These are phyloP conservation scores for Eudorina sp. DNA, from an alignment of 139 green algal species.

Conservation along the genomic window DNA sequence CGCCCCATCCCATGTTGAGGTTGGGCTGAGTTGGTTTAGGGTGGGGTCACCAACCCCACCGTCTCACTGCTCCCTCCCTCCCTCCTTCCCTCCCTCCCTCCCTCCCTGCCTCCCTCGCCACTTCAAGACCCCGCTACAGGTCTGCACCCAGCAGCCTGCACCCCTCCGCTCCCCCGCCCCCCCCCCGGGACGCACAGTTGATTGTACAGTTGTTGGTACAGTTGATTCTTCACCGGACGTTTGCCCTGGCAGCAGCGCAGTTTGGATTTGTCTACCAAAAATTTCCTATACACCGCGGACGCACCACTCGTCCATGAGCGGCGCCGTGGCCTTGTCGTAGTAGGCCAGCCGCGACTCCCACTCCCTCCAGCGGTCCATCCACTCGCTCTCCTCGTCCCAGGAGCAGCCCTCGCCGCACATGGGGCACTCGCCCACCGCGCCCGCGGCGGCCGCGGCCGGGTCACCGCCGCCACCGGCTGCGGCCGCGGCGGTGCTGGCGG, in stretches of 20 bases:
- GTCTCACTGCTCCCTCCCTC: too few relatives aligned
- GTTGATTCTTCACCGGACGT: background rate
- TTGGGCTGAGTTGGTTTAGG: too few relatives aligned
- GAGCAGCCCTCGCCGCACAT: conserved; percentile 63
- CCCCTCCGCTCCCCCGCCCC: too few relatives aligned
- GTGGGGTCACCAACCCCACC: too few relatives aligned
- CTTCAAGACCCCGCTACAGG: too few relatives aligned
- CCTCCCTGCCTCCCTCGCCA: too few relatives aligned
- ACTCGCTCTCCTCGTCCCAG: conserved; percentile 73
- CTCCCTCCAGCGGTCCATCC: conserved; percentile 64
- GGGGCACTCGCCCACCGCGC: conserved; percentile 48
- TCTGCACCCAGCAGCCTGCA: background rate
- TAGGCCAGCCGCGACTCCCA: conserved; percentile 68
- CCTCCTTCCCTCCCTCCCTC: too few relatives aligned
- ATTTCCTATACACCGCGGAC: background rate
- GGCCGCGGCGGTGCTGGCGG: background rate
- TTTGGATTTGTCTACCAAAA: too few relatives aligned
- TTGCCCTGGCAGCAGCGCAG: too few relatives aligned
- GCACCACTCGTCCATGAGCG: conserved; percentile 70
- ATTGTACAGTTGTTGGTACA: background rate
- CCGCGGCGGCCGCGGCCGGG: background rate
- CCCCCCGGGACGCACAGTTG: background rate
- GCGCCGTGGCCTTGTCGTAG: conserved; percentile 66
- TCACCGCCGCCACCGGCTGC: conserved; percentile 1
- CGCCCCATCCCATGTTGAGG: too few relatives aligned